phyloP scores from a whole-genome alignment of 257 asterid genomes.

The Galeopsis tetrahit region DNA sequence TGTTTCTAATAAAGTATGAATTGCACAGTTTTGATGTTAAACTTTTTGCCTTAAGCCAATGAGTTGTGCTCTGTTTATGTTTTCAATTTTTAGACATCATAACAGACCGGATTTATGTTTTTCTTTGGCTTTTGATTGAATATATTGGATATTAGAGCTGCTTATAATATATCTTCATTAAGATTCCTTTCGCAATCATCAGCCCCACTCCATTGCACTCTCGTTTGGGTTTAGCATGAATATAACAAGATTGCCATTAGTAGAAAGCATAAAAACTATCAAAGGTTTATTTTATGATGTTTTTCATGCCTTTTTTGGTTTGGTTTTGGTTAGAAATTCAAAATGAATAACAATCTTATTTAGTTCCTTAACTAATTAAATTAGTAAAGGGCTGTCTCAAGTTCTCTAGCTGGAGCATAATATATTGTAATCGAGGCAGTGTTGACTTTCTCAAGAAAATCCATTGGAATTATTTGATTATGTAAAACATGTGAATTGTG shows the following conservation, averaged over 20 bases:
- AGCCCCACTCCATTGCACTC: background rate
- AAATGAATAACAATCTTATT: background rate
- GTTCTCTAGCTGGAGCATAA: conserved; percentile 9
- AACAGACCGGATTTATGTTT: background rate
- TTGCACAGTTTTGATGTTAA: conserved; percentile 7
- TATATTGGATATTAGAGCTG: background rate
- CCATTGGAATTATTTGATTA: conserved; percentile 5
- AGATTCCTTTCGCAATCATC: background rate
- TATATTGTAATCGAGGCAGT: background rate
- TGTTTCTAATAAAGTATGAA: background rate
- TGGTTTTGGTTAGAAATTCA: background rate
- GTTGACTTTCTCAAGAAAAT: background rate
- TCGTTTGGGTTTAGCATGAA: background rate
- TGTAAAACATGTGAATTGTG: conserved; percentile 7
- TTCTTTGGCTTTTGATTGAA: background rate
- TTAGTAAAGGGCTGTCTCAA: background rate
- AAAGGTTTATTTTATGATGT: background rate
- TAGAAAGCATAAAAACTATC: background rate
- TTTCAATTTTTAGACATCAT: background rate
- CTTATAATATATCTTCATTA: background rate
- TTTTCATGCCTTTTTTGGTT: background rate
- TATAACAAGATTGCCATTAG: background rate
- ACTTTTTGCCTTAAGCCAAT: background rate
- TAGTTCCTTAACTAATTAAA: conserved; percentile 9
- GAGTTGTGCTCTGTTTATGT: background rate